These are phyloP conservation scores for Cryphonectria nitschkei DNA, from an alignment of 2,329 filamentous ascomycete genomes.

Conservation along the genomic window DNA sequence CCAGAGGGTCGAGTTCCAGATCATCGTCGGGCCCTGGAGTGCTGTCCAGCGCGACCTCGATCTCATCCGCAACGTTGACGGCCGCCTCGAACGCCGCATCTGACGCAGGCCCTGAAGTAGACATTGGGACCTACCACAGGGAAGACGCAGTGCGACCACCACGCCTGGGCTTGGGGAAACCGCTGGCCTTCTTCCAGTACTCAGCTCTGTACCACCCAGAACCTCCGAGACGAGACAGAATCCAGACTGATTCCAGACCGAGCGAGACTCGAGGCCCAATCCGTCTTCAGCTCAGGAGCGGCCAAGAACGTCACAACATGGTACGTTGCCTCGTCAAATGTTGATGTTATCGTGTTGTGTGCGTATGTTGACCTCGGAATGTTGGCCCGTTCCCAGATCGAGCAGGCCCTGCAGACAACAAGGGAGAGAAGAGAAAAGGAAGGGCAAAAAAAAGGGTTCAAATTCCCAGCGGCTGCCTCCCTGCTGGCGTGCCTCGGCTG, in stretches of 20 bases:
- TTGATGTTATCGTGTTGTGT: background rate
- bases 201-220: background rate
- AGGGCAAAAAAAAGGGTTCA: too few relatives aligned
- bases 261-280: conserved; percentile 4
- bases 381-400: background rate
- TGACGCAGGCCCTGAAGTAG: conserved; percentile 19
- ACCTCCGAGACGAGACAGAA: background rate
- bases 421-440: background rate
- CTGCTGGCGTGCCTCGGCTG: background rate
- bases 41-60: conserved; percentile 25
- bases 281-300: background rate
- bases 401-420: background rate
- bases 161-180: background rate
- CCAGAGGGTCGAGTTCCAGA: conserved; percentile 2
- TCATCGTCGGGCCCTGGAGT: conserved; percentile 14
- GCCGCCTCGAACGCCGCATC: conserved; percentile 28
- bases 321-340: background rate
- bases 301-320: background rate
- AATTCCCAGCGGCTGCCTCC: background rate
- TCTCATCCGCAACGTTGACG: conserved; percentile 27
- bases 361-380: background rate
- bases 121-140: conserved; percentile 28
- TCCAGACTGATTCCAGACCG: conserved; percentile 14
- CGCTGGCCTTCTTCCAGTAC: background rate
- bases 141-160: conserved; percentile 25